Evolutionary conservation across 495 filamentous ascomycete genomes (phyloP).

Genomic region (Rostrohypoxylon terebratum): DNA sequence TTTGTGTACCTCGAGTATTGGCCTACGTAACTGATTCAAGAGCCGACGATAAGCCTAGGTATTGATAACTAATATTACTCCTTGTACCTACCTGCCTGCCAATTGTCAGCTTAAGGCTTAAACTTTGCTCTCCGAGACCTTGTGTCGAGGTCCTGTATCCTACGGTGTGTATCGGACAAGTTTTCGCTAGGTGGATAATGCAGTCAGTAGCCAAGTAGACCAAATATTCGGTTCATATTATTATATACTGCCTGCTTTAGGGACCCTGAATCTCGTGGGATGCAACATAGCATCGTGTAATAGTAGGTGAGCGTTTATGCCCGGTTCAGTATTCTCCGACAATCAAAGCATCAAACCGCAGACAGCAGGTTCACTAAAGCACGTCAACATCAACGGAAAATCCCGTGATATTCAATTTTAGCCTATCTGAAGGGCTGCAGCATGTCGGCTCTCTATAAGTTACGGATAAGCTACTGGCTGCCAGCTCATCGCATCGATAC

Average conservation of each 20-base stretch:
- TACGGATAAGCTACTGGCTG: conserved; percentile 37
- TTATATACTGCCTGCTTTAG: neutral
- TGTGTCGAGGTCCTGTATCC: neutral
- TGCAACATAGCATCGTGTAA: conserved; percentile 14
- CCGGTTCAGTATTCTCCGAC: conserved; percentile 22
- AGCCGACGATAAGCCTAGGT: conserved; percentile 23
- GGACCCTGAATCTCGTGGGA: conserved; percentile 4
- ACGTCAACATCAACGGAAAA: conserved; percentile 31
- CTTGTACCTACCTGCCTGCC: neutral
- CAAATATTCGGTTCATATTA: conserved; percentile 2
- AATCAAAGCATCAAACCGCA: neutral
- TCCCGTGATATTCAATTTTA: conserved; percentile 41
- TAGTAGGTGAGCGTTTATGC: neutral
- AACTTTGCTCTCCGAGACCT: neutral
- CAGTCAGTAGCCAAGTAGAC: neutral
- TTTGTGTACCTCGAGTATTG: conserved; percentile 16
- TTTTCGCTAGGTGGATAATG: neutral
- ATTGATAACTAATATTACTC: conserved; percentile 7
- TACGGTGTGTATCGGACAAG: conserved; percentile 1
- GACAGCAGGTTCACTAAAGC: neutral
- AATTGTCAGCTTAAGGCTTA: neutral
- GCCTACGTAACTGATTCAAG: neutral
- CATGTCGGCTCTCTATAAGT: conserved; percentile 34
- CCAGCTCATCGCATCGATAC: conserved; percentile 34
- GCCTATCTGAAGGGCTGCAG: conserved; percentile 37